These are phyloP conservation scores for Penicillium canescens DNA, from an alignment of 495 filamentous ascomycete species.

Conservation along the genomic window DNA sequence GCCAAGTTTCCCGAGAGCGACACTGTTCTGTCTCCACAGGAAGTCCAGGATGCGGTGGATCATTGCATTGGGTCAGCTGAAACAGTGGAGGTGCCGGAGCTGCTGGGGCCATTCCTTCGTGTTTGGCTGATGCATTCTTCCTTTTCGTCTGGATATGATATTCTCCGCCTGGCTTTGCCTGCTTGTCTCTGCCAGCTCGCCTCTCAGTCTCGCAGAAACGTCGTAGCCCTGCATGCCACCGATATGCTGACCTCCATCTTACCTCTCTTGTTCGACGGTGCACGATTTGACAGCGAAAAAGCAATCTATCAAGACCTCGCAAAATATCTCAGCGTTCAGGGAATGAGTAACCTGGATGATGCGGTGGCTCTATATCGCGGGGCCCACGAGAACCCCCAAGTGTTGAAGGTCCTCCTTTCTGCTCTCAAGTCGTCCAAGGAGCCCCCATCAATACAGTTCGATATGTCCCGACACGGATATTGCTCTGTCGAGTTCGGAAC, in stretches of 20 bases:
- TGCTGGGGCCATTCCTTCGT: conserved; percentile 42
- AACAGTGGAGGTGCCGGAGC: conserved; percentile 41
- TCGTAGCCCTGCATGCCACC: conserved; percentile 74
- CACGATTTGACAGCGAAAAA: conserved; percentile 49
- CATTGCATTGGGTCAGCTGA: conserved; percentile 39
- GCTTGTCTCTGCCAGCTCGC: conserved; percentile 47
- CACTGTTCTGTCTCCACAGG: conserved; percentile 11
- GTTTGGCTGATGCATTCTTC: conserved; percentile 41
- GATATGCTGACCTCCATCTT: conserved; percentile 74
- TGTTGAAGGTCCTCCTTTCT: conserved; percentile 71
- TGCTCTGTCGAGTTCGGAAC: conserved; percentile 85
- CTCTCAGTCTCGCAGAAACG: conserved; percentile 67
- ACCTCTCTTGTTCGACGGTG: conserved; percentile 60
- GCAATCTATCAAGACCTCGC: conserved; percentile 55
- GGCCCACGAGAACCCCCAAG: conserved; percentile 58
- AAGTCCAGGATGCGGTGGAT: conserved; percentile 33
- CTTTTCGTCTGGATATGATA: conserved; percentile 19
- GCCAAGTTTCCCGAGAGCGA: conserved; percentile 24
- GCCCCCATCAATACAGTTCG: conserved; percentile 89
- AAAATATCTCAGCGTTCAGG: conserved; percentile 43
- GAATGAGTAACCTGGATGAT: conserved; percentile 75
- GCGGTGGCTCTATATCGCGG: conserved; percentile 72
- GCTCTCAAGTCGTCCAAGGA: conserved; percentile 69
- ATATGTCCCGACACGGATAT: conserved; percentile 83
- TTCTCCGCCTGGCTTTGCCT: conserved; percentile 37